phyloP scores from a whole-genome alignment of 2,329 filamentous ascomycete species.

The Nemania sp. region DNA sequence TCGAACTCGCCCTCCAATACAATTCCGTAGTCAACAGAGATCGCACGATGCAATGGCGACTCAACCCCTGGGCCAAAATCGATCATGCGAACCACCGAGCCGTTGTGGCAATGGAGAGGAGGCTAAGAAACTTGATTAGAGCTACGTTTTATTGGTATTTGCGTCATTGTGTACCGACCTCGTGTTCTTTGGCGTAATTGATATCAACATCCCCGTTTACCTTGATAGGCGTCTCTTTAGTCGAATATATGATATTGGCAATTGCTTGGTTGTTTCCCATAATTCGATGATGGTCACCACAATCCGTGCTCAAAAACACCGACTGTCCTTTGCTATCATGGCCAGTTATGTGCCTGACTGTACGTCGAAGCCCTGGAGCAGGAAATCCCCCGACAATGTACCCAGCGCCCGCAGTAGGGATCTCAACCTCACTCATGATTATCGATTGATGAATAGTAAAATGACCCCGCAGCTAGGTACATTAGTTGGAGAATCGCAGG shows the following conservation, averaged over 20 bases:
- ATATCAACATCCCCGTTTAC: slow-evolving; percentile 32
- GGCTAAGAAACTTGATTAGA: neutral
- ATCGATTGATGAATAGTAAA: too few relatives aligned
- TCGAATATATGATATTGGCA: slow-evolving; percentile 37
- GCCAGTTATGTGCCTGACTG: slow-evolving; percentile 27
- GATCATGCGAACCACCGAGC: slow-evolving; percentile 27
- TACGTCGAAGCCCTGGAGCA: slow-evolving; percentile 21
- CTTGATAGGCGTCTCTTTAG: slow-evolving; percentile 31
- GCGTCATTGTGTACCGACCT: slow-evolving; percentile 3
- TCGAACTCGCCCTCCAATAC: slow-evolving; percentile 28
- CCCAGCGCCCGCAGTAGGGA: neutral
- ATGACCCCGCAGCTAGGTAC: too few relatives aligned
- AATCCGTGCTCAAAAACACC: slow-evolving; percentile 33
- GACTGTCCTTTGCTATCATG: slow-evolving; percentile 31
- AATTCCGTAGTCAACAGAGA: slow-evolving; percentile 25
- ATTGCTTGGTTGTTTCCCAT: slow-evolving; percentile 33
- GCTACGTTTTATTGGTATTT: neutral
- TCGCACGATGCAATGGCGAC: slow-evolving; percentile 22
- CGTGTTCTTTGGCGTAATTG: slow-evolving; percentile 18
- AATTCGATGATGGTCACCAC: slow-evolving; percentile 33
- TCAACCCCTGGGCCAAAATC: slow-evolving; percentile 23
- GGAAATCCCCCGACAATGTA: slow-evolving; percentile 7
- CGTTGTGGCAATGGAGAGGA: slow-evolving; percentile 1
- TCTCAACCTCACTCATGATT: too few relatives aligned
- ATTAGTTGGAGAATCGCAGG: too few relatives aligned